These are phyloP conservation scores for Pyronema domesticum DNA, from an alignment of 495 filamentous ascomycete species.

Conservation along the genomic window DNA sequence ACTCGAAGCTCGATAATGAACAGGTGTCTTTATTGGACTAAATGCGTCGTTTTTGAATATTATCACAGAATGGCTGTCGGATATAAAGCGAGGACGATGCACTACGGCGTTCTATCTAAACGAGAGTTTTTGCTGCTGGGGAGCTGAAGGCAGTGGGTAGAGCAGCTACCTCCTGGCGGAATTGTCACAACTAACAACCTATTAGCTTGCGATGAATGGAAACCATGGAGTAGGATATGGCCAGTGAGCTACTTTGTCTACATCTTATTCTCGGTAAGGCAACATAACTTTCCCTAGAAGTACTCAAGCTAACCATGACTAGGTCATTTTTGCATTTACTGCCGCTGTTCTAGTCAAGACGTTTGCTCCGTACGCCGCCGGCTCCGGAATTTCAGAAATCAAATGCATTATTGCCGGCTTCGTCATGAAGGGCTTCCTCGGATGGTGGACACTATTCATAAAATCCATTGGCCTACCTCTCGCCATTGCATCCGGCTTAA, in stretches of 20 bases:
- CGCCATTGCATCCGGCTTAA: slow-evolving; percentile 85
- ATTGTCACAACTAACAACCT: not conserved
- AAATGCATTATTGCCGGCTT: slow-evolving; percentile 99
- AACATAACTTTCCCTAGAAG: not conserved
- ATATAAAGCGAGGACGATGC: slow-evolving; percentile 89
- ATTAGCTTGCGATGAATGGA: slow-evolving; percentile 73
- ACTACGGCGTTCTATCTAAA: slow-evolving; percentile 93
- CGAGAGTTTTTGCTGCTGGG: slow-evolving; percentile 97
- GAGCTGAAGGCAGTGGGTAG: slow-evolving; percentile 61
- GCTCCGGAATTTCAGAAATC: slow-evolving; percentile 95
- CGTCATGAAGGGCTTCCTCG: slow-evolving; percentile 96
- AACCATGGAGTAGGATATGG: slow-evolving; percentile 63
- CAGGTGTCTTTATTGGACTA: slow-evolving; percentile 67
- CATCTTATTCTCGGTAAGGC: slow-evolving; percentile 63
- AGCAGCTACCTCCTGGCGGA: not conserved
- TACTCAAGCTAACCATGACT: not conserved
- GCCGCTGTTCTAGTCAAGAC: slow-evolving; percentile 75
- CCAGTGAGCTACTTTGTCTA: slow-evolving; percentile 76
- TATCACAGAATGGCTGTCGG: slow-evolving; percentile 88
- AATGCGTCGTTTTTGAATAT: slow-evolving; percentile 93
- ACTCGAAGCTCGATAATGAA: not conserved
- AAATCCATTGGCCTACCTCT: slow-evolving; percentile 84
- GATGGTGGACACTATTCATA: slow-evolving; percentile 80
- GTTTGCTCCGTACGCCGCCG: slow-evolving; percentile 91
- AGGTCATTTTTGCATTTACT: slow-evolving; percentile 67